Conservation (phyloP, 2,329 filamentous ascomycete species). For the Zopfia rhizophila region DNA sequence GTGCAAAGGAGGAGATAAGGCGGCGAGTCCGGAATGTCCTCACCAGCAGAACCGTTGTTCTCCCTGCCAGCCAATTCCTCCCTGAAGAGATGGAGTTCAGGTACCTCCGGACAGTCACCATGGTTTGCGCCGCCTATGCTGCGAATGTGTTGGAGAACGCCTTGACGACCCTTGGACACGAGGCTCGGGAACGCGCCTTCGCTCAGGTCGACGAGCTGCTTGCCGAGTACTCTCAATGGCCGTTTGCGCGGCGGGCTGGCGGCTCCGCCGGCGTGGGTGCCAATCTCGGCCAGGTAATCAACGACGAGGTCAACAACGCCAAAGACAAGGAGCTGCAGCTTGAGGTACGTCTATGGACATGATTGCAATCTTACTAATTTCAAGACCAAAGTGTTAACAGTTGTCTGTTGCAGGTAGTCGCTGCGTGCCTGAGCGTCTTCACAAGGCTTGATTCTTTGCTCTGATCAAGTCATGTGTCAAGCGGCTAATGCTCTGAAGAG, state of each 20-base stretch:
- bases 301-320: constrained; percentile 84
- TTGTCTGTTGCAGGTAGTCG: constrained; percentile 71
- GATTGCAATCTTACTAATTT: not conserved
- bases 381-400: constrained; percentile 32
- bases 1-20: constrained; percentile 97
- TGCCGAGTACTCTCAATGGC: constrained; percentile 97
- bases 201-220: constrained; percentile 96
- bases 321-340: constrained; percentile 97
- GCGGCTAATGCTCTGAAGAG: constrained; percentile 21
- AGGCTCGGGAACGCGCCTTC: constrained; percentile 92
- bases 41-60: constrained; percentile 91
- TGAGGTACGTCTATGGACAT: constrained; percentile 74
- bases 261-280: constrained; percentile 87
- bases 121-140: constrained; percentile 98
- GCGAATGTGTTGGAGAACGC: constrained; percentile 98
- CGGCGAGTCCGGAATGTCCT: constrained; percentile 91
- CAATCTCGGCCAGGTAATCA: constrained; percentile 87
- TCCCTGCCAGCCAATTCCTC: constrained; percentile 86
- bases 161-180: constrained; percentile 91
- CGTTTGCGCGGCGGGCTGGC: constrained; percentile 83
- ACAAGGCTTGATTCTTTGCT: constrained; percentile 96
- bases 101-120: constrained; percentile 88
- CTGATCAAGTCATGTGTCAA: constrained; percentile 58
- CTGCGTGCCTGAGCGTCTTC: constrained; percentile 96
- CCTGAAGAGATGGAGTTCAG: constrained; percentile 95